Conservation (phyloP, 2,329 filamentous ascomycete genomes). For the Ophiostoma ips region DNA sequence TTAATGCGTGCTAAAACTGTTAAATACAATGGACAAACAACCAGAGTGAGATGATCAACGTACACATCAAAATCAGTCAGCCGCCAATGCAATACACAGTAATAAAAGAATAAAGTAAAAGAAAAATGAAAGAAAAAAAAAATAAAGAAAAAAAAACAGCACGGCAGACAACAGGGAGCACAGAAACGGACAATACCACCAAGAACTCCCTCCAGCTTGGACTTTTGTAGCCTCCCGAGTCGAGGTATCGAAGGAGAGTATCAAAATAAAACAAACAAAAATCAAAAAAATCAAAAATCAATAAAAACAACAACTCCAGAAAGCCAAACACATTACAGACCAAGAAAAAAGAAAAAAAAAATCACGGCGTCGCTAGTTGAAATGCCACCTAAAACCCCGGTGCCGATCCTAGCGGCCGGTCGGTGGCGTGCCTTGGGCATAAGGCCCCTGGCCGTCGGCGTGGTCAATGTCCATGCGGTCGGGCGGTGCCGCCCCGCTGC, state of each 20-base stretch:
- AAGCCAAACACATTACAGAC: background rate
- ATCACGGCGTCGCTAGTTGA: background rate
- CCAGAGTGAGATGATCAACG: too few relatives aligned
- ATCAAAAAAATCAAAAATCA: background rate
- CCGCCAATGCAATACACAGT: too few relatives aligned
- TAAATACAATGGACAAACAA: too few relatives aligned
- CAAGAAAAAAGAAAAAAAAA: background rate
- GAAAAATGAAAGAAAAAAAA: too few relatives aligned
- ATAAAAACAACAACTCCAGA: background rate
- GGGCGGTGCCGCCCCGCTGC: background rate
- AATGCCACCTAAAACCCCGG: background rate
- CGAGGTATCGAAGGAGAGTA: background rate
- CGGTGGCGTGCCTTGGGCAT: background rate
- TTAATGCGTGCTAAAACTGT: too few relatives aligned
- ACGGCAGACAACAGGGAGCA: too few relatives aligned
- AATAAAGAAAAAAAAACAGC: too few relatives aligned
- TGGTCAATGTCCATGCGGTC: slow-evolving; percentile 8
- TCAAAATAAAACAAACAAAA: background rate
- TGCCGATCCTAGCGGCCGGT: background rate
- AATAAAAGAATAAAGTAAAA: too few relatives aligned
- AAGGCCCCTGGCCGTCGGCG: background rate
- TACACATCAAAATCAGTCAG: too few relatives aligned
- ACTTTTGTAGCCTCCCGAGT: too few relatives aligned
- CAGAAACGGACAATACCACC: too few relatives aligned
- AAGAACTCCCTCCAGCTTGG: too few relatives aligned